Conservation (phyloP, 306 rosid genomes). For the Lagenaria siceraria region DNA sequence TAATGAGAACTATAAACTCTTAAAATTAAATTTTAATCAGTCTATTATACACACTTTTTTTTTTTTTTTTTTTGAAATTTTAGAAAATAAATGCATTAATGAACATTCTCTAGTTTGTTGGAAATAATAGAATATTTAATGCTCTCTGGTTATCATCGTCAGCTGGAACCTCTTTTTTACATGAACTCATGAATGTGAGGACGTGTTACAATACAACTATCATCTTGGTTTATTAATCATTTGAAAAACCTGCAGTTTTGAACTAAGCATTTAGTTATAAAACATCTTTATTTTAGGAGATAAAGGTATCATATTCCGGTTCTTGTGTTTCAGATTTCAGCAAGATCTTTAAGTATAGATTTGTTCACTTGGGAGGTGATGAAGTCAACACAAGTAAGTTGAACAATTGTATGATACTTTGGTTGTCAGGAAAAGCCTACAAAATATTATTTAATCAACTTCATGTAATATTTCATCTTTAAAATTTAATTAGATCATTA, state of each 20-base stretch:
- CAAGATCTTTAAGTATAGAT: constrained; percentile 30
- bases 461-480: not conserved
- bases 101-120: not conserved
- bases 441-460: not conserved
- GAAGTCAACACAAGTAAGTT: constrained; percentile 35
- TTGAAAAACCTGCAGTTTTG: not conserved
- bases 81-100: not conserved
- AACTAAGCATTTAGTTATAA: not conserved
- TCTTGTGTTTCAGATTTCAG: constrained; percentile 25
- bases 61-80: not conserved
- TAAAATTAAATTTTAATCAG: not conserved
- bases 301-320: not conserved
- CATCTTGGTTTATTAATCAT: not conserved
- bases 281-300: not conserved
- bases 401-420: not conserved
- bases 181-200: not conserved
- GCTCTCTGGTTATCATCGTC: not conserved
- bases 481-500: not conserved
- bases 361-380: constrained; percentile 39
- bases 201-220: not conserved
- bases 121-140: not conserved
- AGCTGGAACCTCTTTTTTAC: not conserved
- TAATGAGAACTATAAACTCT: not conserved
- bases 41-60: not conserved
- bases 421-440: not conserved